phyloP scores from a whole-genome alignment of 176 grass and related monocot genomes.

The Stipa capillata region DNA sequence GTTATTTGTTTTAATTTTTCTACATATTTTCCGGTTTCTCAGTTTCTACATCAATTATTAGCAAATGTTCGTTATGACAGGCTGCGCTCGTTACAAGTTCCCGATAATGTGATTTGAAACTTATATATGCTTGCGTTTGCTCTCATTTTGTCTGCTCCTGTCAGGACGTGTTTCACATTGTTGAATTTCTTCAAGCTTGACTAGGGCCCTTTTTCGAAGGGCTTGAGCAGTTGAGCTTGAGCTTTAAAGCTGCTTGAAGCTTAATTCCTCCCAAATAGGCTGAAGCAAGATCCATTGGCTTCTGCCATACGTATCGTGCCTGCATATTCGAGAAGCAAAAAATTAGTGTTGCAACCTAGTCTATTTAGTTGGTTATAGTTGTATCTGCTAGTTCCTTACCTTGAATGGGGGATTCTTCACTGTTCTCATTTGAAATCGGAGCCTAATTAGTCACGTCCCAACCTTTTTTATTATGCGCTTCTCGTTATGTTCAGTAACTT shows the following conservation, averaged over 20 bases:
- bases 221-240: neutral
- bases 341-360: neutral
- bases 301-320: too few species aligned
- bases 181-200: neutral
- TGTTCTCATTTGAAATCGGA: neutral
- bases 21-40: neutral
- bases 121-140: neutral
- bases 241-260: neutral
- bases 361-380: neutral
- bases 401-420: neutral
- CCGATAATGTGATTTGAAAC: neutral
- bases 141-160: neutral
- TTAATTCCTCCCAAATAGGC: neutral
- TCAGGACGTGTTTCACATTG: neutral
- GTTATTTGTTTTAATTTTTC: constrained; percentile 13
- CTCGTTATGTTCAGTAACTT: neutral
- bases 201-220: neutral
- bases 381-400: neutral
- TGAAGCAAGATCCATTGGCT: neutral
- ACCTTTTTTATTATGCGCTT: neutral
- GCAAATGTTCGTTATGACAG: neutral
- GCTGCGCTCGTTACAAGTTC: neutral
- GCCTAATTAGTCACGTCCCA: neutral
- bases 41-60: neutral
- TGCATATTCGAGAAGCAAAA: neutral